Evolutionary conservation across 257 asterid species (phyloP).

Genomic region (Linaria vulgaris): DNA sequence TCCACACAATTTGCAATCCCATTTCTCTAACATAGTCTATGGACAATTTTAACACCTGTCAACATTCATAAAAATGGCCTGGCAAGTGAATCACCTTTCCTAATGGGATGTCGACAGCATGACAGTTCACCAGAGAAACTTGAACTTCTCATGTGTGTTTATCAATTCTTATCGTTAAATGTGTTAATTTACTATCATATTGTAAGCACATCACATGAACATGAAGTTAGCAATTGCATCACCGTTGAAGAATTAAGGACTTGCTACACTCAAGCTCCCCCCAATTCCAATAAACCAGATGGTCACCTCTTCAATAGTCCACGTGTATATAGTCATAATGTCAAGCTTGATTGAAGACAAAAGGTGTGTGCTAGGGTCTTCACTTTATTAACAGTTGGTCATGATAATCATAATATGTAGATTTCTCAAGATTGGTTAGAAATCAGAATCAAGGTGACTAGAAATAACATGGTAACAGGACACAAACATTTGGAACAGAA

Average conservation of each 20-base stretch:
- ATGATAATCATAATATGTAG: background rate
- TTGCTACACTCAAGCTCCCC: constrained; percentile 6
- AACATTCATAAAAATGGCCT: too few relatives aligned
- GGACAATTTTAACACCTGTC: too few relatives aligned
- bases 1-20: background rate
- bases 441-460: background rate
- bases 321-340: background rate
- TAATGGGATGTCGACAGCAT: background rate
- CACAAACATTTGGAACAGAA: background rate
- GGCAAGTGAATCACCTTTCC: too few relatives aligned
- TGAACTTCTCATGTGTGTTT: constrained; percentile 5
- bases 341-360: background rate
- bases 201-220: constrained; percentile 12
- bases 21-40: constrained; percentile 8
- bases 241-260: background rate
- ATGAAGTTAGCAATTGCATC: background rate
- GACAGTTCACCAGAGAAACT: constrained; percentile 10
- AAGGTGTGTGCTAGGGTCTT: background rate
- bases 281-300: background rate
- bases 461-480: background rate
- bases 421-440: background rate
- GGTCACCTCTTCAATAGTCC: background rate
- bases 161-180: constrained; percentile 4
- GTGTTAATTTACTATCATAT: background rate
- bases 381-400: background rate